Percentiles rank a stretch among this genome's conserved stretches.
phyloP scores from a whole-genome alignment of 2,329 filamentous ascomycete genomes.

The Talaromyces sp. region DNA sequence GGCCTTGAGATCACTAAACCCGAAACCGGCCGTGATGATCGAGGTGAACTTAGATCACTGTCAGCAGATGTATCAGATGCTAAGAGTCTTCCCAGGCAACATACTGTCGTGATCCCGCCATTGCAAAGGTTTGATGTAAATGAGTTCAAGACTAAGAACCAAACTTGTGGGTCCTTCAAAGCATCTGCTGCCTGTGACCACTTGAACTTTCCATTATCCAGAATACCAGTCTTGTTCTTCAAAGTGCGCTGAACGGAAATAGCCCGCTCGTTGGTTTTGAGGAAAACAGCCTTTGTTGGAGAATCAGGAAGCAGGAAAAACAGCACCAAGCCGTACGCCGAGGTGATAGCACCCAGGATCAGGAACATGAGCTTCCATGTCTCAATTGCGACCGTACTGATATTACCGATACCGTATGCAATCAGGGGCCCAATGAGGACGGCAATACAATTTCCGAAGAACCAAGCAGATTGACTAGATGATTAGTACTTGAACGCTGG shows the following conservation, averaged over 20 bases:
- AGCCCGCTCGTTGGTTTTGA: slow-evolving; percentile 7
- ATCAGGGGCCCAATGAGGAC: slow-evolving; percentile 18
- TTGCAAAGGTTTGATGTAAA: slow-evolving; percentile 17
- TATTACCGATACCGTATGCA: slow-evolving; percentile 19
- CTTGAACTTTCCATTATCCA: slow-evolving; percentile 13
- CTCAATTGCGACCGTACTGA: slow-evolving; percentile 6
- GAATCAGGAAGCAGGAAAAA: slow-evolving; percentile 27
- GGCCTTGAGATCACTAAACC: slow-evolving; percentile 16
- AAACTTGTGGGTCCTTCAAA: slow-evolving; percentile 15
- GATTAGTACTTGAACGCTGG: background rate
- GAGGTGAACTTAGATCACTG: too few relatives aligned
- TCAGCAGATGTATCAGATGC: too few relatives aligned
- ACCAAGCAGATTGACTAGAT: slow-evolving; percentile 20
- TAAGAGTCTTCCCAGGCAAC: too few relatives aligned
- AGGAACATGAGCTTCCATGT: slow-evolving; percentile 20
- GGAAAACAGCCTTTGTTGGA: slow-evolving; percentile 39
- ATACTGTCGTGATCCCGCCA: slow-evolving; percentile 18
- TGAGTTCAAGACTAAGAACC: slow-evolving; percentile 16
- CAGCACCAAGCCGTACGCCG: slow-evolving; percentile 15
- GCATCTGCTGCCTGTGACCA: slow-evolving; percentile 17
- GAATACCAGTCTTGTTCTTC: slow-evolving; percentile 12
- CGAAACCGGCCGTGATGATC: slow-evolving; percentile 21
- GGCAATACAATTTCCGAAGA: slow-evolving; percentile 20
- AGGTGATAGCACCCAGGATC: slow-evolving; percentile 16
- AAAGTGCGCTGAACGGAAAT: slow-evolving; percentile 15